phyloP scores from a whole-genome alignment of 768 basidiomycete genomes.

The Mycena epipterygia region DNA sequence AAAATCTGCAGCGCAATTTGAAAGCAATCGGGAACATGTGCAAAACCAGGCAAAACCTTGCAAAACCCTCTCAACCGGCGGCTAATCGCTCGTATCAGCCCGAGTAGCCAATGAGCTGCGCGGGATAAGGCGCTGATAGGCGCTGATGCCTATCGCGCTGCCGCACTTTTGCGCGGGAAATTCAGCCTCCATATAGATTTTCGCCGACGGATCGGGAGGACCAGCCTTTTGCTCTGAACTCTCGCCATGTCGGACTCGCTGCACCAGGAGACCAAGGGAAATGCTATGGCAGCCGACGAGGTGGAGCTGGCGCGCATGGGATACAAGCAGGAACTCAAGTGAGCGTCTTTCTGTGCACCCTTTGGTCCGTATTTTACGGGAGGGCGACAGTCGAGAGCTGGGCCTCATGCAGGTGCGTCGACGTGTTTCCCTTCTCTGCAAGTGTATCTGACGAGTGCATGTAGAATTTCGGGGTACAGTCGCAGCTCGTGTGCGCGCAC shows the following conservation, averaged over 20 bases:
- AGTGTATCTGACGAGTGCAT: slow-evolving; percentile 26
- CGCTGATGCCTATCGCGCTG: not conserved
- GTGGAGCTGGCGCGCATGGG: slow-evolving; percentile 77
- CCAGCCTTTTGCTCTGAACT: slow-evolving; percentile 9
- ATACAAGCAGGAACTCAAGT: slow-evolving; percentile 80
- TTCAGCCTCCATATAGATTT: not conserved
- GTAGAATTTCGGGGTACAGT: slow-evolving; percentile 74
- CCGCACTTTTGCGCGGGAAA: not conserved
- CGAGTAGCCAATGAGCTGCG: not conserved
- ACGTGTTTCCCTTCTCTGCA: not conserved
- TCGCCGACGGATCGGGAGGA: not conserved
- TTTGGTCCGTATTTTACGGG: not conserved
- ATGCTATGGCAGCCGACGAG: slow-evolving; percentile 62
- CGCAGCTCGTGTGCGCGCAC: slow-evolving; percentile 8
- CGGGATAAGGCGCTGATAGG: not conserved
- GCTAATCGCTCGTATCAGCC: not conserved
- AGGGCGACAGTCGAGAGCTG: slow-evolving; percentile 65
- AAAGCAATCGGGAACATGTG: not conserved
- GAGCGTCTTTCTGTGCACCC: slow-evolving; percentile 37
- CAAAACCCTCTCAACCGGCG: too few species aligned
- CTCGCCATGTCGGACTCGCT: slow-evolving; percentile 30
- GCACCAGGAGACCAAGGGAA: slow-evolving; percentile 31
- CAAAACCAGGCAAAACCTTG: not conserved
- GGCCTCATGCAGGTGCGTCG: slow-evolving; percentile 69
- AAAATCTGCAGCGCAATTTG: too few species aligned